Percentiles rank a stretch among this genome's conserved stretches.
Evolutionary conservation across 139 green algal species (phyloP).

Genomic region (Coccomyxa sp.): DNA sequence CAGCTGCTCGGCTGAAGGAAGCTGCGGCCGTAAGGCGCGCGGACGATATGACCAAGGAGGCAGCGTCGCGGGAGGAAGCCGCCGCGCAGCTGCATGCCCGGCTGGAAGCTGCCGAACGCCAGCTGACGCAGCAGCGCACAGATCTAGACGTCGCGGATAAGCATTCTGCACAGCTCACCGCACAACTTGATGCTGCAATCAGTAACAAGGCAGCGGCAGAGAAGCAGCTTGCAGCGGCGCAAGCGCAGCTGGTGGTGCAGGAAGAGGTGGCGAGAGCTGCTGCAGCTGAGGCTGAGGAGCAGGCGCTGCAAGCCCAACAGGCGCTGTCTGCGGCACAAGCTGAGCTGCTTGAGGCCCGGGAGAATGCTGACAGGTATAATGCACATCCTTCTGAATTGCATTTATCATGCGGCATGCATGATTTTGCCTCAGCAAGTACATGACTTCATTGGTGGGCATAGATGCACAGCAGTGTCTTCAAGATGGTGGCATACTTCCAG

Average conservation of each 20-base stretch:
- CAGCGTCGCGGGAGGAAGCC: too few relatives aligned
- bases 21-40: not conserved
- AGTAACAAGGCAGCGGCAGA: not conserved
- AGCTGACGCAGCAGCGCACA: not conserved
- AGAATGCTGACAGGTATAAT: too few relatives aligned
- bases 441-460: too few relatives aligned
- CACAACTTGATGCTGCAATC: not conserved
- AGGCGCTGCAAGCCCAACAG: not conserved
- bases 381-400: too few relatives aligned
- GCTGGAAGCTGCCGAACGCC: not conserved
- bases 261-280: slow-evolving; percentile 25
- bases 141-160: not conserved
- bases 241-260: not conserved
- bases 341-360: too few relatives aligned
- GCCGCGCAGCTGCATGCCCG: not conserved
- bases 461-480: too few relatives aligned
- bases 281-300: slow-evolving; percentile 16
- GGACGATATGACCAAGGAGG: too few relatives aligned
- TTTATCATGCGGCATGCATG: too few relatives aligned
- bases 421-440: too few relatives aligned
- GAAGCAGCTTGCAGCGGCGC: not conserved
- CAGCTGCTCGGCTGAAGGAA: slow-evolving; percentile 28
- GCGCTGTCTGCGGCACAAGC: not conserved
- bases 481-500: not conserved
- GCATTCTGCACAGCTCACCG: too few relatives aligned